These are phyloP conservation scores for Pezicula radicicola DNA, from an alignment of 2,329 filamentous ascomycete species.

Conservation along the genomic window DNA sequence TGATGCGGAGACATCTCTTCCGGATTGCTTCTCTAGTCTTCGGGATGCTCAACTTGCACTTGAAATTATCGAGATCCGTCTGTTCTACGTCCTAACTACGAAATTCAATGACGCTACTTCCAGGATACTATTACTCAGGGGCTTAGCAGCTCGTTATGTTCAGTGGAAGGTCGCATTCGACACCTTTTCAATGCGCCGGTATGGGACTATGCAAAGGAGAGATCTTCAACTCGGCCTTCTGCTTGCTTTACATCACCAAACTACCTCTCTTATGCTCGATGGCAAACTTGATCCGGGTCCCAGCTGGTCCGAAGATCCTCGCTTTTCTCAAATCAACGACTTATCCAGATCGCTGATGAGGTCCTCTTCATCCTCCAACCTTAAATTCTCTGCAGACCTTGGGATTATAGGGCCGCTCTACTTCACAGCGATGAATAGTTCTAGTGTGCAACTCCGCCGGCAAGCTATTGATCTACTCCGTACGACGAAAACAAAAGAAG, in stretches of 20 bases:
- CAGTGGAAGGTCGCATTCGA: slow-evolving; percentile 8
- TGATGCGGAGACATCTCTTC: not conserved
- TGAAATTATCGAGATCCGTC: slow-evolving; percentile 8
- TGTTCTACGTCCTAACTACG: slow-evolving; percentile 11
- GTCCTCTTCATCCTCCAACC: not conserved
- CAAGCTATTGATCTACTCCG: slow-evolving; percentile 12
- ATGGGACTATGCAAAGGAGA: slow-evolving; percentile 1
- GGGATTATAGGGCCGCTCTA: slow-evolving; percentile 14
- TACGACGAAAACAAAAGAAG: slow-evolving; percentile 9
- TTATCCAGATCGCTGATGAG: slow-evolving; percentile 4
- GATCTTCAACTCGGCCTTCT: slow-evolving; percentile 6
- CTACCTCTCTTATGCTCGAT: slow-evolving; percentile 6
- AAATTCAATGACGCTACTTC: not conserved
- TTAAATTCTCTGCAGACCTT: slow-evolving; percentile 8
- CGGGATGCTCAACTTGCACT: slow-evolving; percentile 5
- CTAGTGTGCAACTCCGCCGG: slow-evolving; percentile 3
- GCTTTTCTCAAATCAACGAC: slow-evolving; percentile 5
- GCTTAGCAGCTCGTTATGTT: not conserved
- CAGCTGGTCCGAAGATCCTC: not conserved
- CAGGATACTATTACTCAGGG: not conserved
- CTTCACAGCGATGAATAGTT: slow-evolving; percentile 12
- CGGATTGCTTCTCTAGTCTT: not conserved
- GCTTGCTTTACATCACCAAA: slow-evolving; percentile 4
- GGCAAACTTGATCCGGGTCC: slow-evolving; percentile 5
- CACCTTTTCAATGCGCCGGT: not conserved